Evolutionary conservation across 768 basidiomycete genomes (phyloP).

Genomic region (Hydnum rufescens): DNA sequence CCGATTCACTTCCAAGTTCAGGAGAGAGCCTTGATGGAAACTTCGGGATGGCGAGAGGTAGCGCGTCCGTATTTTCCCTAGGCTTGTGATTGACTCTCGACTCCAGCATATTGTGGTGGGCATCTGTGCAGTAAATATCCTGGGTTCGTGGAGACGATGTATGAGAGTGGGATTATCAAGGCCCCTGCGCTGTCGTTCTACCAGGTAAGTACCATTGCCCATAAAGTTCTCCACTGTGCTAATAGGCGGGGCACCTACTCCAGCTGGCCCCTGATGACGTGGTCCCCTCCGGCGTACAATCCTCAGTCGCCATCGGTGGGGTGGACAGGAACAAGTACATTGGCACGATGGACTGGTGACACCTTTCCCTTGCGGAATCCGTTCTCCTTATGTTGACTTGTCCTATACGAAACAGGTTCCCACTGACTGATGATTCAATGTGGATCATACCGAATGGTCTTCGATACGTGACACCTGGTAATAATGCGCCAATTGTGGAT

Average conservation of each 20-base stretch:
- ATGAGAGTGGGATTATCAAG: background rate
- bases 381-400: background rate
- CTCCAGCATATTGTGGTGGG: background rate
- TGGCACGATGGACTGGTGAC: conserved; percentile 6
- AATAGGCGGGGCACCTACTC: background rate
- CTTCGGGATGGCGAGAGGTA: conserved; percentile 4
- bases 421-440: background rate
- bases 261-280: background rate
- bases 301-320: conserved; percentile 1
- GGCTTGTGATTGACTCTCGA: background rate
- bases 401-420: background rate
- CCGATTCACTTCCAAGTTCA: background rate
- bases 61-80: background rate
- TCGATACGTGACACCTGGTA: background rate
- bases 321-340: conserved; percentile 9
- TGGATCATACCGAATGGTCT: background rate
- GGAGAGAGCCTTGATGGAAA: background rate
- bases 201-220: background rate
- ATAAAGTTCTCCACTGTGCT: no score
- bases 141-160: conserved; percentile 4
- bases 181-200: background rate
- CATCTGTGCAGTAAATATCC: conserved; percentile 4
- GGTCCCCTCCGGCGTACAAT: background rate
- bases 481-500: background rate
- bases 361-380: background rate